Conservation (phyloP, 371 early-diverging fungal genomes). For the Saksenaea vasiformis region DNA sequence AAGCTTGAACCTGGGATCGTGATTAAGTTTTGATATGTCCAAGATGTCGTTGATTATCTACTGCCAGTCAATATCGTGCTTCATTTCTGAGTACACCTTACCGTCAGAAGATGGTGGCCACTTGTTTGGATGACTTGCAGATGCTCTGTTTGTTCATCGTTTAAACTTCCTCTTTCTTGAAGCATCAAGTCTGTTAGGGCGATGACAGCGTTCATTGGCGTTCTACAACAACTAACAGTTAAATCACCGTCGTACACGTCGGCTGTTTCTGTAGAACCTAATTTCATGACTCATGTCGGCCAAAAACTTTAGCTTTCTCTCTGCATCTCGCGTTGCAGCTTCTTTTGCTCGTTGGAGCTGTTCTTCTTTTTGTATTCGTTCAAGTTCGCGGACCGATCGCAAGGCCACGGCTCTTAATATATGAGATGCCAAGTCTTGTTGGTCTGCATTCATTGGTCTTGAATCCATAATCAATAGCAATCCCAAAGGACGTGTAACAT, state of each 20-base stretch:
- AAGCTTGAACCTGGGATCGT: constrained; percentile 60
- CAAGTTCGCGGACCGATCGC: constrained; percentile 50
- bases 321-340: constrained; percentile 54
- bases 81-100: constrained; percentile 15
- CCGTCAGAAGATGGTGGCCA: constrained; percentile 61
- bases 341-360: constrained; percentile 49
- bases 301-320: constrained; percentile 62
- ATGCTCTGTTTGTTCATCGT: constrained; percentile 55
- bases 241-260: background rate
- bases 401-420: constrained; percentile 34
- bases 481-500: constrained; percentile 9
- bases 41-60: constrained; percentile 65
- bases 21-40: constrained; percentile 62
- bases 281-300: constrained; percentile 63
- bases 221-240: constrained; percentile 25
- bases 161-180: constrained; percentile 52
- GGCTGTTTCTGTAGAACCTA: constrained; percentile 20
- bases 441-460: constrained; percentile 11
- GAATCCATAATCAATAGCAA: constrained; percentile 13
- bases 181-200: constrained; percentile 59
- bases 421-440: constrained; percentile 5
- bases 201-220: constrained; percentile 66
- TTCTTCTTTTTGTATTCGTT: constrained; percentile 43
- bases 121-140: constrained; percentile 62
- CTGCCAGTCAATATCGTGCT: background rate